Evolutionary conservation across 1,284 basidiomycete genomes (phyloP).

Genomic region (Puccinia coronata): DNA sequence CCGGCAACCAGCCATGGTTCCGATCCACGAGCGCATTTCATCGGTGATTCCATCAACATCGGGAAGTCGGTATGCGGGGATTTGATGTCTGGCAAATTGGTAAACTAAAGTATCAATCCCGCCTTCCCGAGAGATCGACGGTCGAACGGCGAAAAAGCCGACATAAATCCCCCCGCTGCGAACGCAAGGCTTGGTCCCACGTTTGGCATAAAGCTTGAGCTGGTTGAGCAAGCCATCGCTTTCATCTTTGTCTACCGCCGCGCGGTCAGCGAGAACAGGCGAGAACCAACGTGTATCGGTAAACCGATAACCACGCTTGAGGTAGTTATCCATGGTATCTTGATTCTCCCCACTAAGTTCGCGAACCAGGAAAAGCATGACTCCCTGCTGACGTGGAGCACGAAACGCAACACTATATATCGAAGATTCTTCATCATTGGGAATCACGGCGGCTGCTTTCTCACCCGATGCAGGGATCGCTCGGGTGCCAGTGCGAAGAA

Average conservation of each 20-base stretch:
- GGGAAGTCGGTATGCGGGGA: slow-evolving; percentile 63
- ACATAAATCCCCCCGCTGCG: slow-evolving; percentile 63
- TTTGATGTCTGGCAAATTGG: slow-evolving; percentile 64
- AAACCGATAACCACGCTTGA: slow-evolving; percentile 62
- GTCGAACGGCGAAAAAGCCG: slow-evolving; percentile 62
- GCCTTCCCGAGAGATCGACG: slow-evolving; percentile 57
- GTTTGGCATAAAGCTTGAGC: slow-evolving; percentile 63
- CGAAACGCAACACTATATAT: not conserved
- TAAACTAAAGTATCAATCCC: slow-evolving; percentile 62
- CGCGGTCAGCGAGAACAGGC: slow-evolving; percentile 61
- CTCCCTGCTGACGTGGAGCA: slow-evolving; percentile 59
- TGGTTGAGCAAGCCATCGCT: slow-evolving; percentile 62
- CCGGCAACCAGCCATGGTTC: slow-evolving; percentile 59
- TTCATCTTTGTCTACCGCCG: slow-evolving; percentile 61
- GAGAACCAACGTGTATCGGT: slow-evolving; percentile 63
- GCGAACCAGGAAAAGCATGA: slow-evolving; percentile 63
- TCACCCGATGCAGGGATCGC: slow-evolving; percentile 18
- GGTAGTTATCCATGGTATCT: slow-evolving; percentile 61
- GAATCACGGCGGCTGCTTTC: not conserved
- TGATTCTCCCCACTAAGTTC: slow-evolving; percentile 58
- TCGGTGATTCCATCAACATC: slow-evolving; percentile 61
- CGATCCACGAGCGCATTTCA: slow-evolving; percentile 61
- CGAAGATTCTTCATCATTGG: slow-evolving; percentile 40
- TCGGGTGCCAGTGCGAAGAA: slow-evolving; percentile 61
- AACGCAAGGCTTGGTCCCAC: slow-evolving; percentile 62